Evolutionary conservation across 1,139 yeast species (phyloP).

Genomic region (Entelexis sorbosivorans): DNA sequence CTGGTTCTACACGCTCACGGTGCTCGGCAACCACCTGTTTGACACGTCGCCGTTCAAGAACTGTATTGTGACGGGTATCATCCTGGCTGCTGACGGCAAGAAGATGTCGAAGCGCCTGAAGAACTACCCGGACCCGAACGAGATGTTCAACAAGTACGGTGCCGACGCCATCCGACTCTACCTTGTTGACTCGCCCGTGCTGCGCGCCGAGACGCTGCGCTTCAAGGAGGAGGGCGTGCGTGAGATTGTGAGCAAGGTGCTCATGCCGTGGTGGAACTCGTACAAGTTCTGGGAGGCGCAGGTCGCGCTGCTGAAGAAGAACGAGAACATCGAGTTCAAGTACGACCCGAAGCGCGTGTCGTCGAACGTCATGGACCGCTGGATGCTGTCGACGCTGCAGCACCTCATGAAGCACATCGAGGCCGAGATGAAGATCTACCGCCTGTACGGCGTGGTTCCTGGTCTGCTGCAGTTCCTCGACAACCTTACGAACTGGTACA

Average conservation of each 20-base stretch:
- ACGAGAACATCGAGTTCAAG: constrained; percentile 56
- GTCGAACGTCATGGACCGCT: constrained; percentile 88
- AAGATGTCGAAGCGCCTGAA: constrained; percentile 98
- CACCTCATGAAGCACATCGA: constrained; percentile 78
- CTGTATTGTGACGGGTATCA: constrained; percentile 93
- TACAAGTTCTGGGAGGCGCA: constrained; percentile 94
- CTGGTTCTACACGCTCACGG: constrained; percentile 96
- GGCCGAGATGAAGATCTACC: constrained; percentile 77
- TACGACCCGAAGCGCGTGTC: constrained; percentile 57
- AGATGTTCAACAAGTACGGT: constrained; percentile 78
- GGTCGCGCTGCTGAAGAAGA: constrained; percentile 71
- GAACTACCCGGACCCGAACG: constrained; percentile 91
- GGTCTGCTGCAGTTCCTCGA: constrained; percentile 79
- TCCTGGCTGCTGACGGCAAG: constrained; percentile 95
- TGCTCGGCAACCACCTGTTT: constrained; percentile 89
- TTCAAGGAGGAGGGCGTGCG: constrained; percentile 98
- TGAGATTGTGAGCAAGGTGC: constrained; percentile 90
- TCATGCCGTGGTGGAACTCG: constrained; percentile 97
- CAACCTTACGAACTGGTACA: constrained; percentile 96
- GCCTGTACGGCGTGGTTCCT: constrained; percentile 93
- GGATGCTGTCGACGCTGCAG: constrained; percentile 93
- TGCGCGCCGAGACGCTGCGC: constrained; percentile 90
- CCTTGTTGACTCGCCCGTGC: constrained; percentile 91
- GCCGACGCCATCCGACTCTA: constrained; percentile 96
- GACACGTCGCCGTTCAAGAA: constrained; percentile 88